A percentile compares a stretch with the other conserved stretches of the same genome.
Conservation (phyloP, 2,329 filamentous ascomycete genomes). For the Blumeria graminis region DNA sequence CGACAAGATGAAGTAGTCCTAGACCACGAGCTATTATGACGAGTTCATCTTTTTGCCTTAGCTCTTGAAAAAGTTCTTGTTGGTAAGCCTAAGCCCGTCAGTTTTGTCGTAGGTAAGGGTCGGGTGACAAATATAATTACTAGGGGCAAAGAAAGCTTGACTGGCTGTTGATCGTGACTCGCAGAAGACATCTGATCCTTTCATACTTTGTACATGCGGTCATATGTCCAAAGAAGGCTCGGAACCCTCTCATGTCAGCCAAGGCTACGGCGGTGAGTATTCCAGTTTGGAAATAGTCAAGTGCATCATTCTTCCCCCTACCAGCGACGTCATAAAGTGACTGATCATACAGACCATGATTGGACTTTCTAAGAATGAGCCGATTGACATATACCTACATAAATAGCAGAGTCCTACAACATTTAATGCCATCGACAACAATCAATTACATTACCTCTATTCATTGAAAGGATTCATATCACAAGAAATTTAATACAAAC, state of each 20-base stretch:
- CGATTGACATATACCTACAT: too few species aligned
- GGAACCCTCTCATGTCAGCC: not conserved
- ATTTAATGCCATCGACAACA: too few species aligned
- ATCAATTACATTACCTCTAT: too few species aligned
- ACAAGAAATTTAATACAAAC: not conserved
- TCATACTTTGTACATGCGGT: conserved; percentile 7
- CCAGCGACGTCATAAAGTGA: not conserved
- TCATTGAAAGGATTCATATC: not conserved
- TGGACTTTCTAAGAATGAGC: too few species aligned
- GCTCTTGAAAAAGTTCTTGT: conserved; percentile 79
- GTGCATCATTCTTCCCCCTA: not conserved
- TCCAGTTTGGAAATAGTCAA: not conserved
- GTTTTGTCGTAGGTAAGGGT: not conserved
- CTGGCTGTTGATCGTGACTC: conserved; percentile 31
- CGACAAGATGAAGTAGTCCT: conserved; percentile 72
- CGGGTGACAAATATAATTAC: conserved; percentile 17
- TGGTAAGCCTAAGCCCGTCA: conserved; percentile 46
- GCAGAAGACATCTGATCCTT: conserved; percentile 13
- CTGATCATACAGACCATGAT: not conserved
- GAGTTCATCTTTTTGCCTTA: conserved; percentile 77
- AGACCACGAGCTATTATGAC: conserved; percentile 79
- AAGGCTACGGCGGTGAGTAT: not conserved
- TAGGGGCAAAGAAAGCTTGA: conserved; percentile 60
- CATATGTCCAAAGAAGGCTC: not conserved
- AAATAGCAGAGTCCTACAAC: too few species aligned